Evolutionary conservation across 164 flowering plant genomes (phyloP), one percentile per base, ranked within the genome.

Genomic region (Santalum album): DNA sequence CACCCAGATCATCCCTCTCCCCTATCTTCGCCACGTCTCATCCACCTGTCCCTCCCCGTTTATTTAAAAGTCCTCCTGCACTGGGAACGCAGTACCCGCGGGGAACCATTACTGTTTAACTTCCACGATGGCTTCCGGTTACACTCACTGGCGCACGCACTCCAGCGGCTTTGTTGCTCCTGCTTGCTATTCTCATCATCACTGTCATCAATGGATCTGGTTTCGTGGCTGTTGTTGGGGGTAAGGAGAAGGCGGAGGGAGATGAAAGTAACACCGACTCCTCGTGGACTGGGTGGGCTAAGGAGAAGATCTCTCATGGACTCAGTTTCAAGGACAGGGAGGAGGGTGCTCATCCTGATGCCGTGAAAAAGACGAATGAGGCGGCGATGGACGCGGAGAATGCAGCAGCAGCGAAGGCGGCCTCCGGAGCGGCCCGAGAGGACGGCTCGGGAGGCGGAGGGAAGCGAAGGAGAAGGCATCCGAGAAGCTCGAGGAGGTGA

Each of bases 211-310:
- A n/a, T n/a, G n/a, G n/a, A n/a, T n/a, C n/a, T n/a, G n/a, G n/a
- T n/a, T n/a, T n/a, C n/a, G n/a, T n/a, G n/a, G n/a, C 34, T 29
- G 34, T 29, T 29, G 34, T 29, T 29, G 34, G 9, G n/a, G 58
- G 61, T 1, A 52, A 46, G 54, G 58, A 53, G 16, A 60, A 38
- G 12, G 66, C 68, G 38, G 17, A 49, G 2, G 65, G 16, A 14
- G 20, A 17, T 17, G 21, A 18, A 6, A 35, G 49, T 29, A 71
- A 64, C 32, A 56, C 71, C 12, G 61, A 58, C 17, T 3, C 7
- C 52, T 56, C 83, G 1, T 78, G 83, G 86, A 34, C 83, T 0
- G 77, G 44, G 17, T 74, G 83, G 83, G 83, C 86, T 3, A 76
- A 72, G 64, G 81, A 80, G 47, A 78, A 74, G 56, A 53, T 75